Evolutionary conservation across 2,329 filamentous ascomycete species (phyloP), one percentile per base, ranked within the genome.

Genomic region (Cordyceps militaris): DNA sequence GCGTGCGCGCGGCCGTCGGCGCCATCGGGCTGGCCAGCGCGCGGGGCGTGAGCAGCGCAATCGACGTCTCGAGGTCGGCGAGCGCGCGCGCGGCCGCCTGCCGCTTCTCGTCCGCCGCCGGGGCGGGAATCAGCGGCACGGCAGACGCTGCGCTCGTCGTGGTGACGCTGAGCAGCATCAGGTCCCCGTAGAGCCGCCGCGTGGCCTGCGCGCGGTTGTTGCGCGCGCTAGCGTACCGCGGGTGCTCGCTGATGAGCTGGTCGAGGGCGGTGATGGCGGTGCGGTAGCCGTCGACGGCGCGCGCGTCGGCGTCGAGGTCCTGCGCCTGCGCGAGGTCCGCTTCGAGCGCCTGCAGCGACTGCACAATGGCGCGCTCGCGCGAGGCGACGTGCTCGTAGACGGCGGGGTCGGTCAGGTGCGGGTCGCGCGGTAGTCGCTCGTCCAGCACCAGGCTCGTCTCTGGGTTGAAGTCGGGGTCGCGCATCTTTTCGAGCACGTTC

Each of bases 121-220:
- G 72, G 11, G 71, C 65, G 16, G 66, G 66, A 9, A 79, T 66
- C 46, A 83, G 68, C 26, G 74, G 76, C 63, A 69, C 16, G 13
- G 24, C 73, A 7, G 71, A 66, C 51, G 66, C 71, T 43, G 70
- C 69, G 0, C 67, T 66, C 47, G 69, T 69, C 43, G 70, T 69
- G 14, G 71, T 71, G 24, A 72, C 67, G 24, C 69, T 64, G 36
- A 84, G 68, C 23, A 86, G 70, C 66, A 85, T 75, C 2, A 74
- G 72, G 65, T 88, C 84, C 11, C 85, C 85, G 61, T 86, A 84
- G 57, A 84, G 71, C 49, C 86, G 75, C 23, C 86, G 74, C 30
- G 80, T 64, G 9, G 86, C 78, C 69, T 92, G 89, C 3, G 86
- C 88, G 51, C 88, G 79, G 70, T 93, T 92, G 68, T 91, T 88